A percentile compares a stretch with the other conserved stretches of the same genome.
Evolutionary conservation across 2,329 filamentous ascomycete genomes (phyloP).

Genomic region (Alternaria longipes): DNA sequence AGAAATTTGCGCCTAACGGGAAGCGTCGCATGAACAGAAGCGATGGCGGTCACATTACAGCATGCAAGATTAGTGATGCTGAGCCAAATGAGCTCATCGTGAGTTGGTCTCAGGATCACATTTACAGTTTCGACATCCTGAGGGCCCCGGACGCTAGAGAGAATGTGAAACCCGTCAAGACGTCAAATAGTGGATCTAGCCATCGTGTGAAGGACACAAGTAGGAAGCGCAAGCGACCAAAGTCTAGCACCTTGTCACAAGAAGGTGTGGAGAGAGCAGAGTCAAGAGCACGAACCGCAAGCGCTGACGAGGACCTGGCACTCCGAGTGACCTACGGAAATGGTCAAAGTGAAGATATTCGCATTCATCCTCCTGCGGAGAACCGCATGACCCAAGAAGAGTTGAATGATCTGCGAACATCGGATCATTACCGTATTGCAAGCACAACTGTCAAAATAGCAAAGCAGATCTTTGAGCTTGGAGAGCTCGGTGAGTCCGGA

Average conservation of each 20-base stretch:
- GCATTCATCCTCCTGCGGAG: conserved; percentile 52
- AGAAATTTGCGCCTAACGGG: conserved; percentile 71
- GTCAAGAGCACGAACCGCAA: conserved; percentile 60
- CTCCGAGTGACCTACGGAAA: conserved; percentile 68
- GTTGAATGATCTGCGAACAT: conserved; percentile 59
- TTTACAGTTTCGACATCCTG: conserved; percentile 72
- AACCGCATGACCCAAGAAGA: conserved; percentile 50
- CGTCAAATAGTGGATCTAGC: conserved; percentile 23
- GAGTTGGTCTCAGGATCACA: conserved; percentile 73
- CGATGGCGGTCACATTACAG: conserved; percentile 72
- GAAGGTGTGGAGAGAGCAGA: conserved; percentile 56
- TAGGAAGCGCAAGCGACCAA: conserved; percentile 67
- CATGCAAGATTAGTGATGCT: conserved; percentile 75
- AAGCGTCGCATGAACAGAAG: conserved; percentile 61
- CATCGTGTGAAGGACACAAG: conserved; percentile 41
- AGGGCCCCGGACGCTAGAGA: conserved; percentile 65
- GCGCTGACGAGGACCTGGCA: conserved; percentile 57
- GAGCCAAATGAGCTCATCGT: conserved; percentile 73
- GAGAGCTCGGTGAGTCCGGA: conserved; percentile 39
- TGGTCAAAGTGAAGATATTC: conserved; percentile 67
- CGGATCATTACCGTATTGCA: conserved; percentile 66
- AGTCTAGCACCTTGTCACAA: conserved; percentile 43
- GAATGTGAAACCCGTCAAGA: conserved; percentile 30
- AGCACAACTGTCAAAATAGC: conserved; percentile 64
- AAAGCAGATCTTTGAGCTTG: conserved; percentile 64